phyloP scores from a whole-genome alignment of 2,329 filamentous ascomycete species.

The Trichoderma sp. region DNA sequence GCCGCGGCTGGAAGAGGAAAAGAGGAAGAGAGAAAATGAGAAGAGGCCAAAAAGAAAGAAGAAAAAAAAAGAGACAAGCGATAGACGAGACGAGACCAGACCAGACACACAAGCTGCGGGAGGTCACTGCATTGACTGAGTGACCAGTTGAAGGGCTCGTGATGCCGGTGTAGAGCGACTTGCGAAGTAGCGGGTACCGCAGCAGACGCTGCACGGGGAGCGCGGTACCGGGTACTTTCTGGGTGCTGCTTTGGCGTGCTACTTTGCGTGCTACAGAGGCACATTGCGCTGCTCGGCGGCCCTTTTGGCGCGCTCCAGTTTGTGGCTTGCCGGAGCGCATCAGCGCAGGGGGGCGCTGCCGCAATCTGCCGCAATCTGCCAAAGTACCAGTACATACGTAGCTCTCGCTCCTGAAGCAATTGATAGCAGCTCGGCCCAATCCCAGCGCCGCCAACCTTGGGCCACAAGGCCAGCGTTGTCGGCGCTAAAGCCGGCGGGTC shows the following conservation, averaged over 20 bases:
- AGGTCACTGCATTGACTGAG: conserved; percentile 16
- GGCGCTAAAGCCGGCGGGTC: conserved; percentile 7
- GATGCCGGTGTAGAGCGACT: conserved; percentile 13
- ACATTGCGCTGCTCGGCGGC: no score
- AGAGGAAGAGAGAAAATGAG: neutral
- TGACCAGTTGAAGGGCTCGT: conserved; percentile 18
- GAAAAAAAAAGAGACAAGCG: no score
- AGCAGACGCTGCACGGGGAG: neutral
- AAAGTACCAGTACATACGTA: conserved; percentile 1
- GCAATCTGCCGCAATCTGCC: neutral
- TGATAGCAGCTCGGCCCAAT: neutral
- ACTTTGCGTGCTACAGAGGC: no score
- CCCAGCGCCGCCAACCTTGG: neutral
- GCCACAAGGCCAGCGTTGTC: neutral
- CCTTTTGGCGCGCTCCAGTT: no score
- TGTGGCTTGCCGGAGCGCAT: conserved; percentile 3
- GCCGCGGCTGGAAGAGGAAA: neutral
- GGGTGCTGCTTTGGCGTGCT: neutral
- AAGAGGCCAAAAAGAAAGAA: no score
- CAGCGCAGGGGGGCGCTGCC: conserved; percentile 8
- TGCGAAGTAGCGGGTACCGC: neutral
- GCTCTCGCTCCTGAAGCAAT: neutral
- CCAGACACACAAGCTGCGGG: neutral
- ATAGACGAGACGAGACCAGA: conserved; percentile 10
- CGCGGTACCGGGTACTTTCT: neutral